phyloP scores from a whole-genome alignment of 306 rosid species.

The Sicyos edulis region DNA sequence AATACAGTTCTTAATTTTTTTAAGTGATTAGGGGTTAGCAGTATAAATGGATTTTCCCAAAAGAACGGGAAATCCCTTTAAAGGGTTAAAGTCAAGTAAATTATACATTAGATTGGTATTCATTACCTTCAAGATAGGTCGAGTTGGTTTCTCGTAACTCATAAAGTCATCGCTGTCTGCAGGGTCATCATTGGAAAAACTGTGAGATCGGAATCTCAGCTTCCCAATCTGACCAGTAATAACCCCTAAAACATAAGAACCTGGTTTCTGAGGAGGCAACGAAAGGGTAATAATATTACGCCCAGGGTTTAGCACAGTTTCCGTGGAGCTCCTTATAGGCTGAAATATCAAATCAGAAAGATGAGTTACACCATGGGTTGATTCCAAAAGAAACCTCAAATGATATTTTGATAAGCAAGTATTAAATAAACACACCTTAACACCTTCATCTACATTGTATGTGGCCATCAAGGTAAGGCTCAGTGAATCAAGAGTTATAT shows the following conservation, averaged over 20 bases:
- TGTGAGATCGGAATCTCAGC: constrained; percentile 84
- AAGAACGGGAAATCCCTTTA: not conserved
- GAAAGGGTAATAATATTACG: constrained; percentile 80
- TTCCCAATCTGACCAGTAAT: constrained; percentile 92
- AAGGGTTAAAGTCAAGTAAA: not conserved
- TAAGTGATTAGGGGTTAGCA: no score
- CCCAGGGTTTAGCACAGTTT: constrained; percentile 79
- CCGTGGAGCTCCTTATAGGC: constrained; percentile 72
- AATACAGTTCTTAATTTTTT: no score
- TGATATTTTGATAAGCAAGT: not conserved
- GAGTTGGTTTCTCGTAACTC: constrained; percentile 95
- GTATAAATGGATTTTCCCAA: no score
- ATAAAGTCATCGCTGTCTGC: constrained; percentile 84
- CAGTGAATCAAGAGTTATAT: constrained; percentile 85
- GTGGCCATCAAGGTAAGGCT: constrained; percentile 85
- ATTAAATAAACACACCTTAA: constrained; percentile 52
- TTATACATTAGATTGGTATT: constrained; percentile 1
- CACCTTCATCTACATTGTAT: constrained; percentile 83
- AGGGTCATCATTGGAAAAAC: constrained; percentile 94
- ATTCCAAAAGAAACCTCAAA: not conserved
- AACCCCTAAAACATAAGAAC: constrained; percentile 95
- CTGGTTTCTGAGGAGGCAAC: constrained; percentile 94
- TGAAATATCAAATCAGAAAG: constrained; percentile 36
- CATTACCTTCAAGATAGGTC: constrained; percentile 84
- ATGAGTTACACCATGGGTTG: constrained; percentile 12